Evolutionary conservation across 108 stramenopile genomes (phyloP).

Genomic region (Parietichytrium sp.): DNA sequence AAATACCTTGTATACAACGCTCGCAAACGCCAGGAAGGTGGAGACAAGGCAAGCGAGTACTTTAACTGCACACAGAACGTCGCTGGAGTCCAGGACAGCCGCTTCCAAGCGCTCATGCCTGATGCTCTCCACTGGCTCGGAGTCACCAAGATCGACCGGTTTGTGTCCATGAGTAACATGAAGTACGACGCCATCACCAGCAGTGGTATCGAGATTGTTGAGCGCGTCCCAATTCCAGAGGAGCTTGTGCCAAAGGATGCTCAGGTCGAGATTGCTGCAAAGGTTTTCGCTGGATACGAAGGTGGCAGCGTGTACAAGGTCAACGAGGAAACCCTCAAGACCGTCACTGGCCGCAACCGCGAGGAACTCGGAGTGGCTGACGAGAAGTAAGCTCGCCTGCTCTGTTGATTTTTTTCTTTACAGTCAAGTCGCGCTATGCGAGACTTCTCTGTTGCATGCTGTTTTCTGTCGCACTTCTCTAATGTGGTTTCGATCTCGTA

Average conservation of each 20-base stretch:
- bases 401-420: too few species aligned
- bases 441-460: too few species aligned
- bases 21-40: conserved; percentile 93
- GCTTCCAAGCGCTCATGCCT: conserved; percentile 97
- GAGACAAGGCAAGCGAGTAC: conserved; percentile 89
- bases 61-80: conserved; percentile 96
- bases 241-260: conserved; percentile 95
- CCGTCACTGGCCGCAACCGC: conserved; percentile 83
- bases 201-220: conserved; percentile 94
- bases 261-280: conserved; percentile 97
- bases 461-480: too few species aligned
- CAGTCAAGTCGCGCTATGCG: too few species aligned
- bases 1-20: conserved; percentile 99
- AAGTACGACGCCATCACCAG: conserved; percentile 96
- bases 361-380: conserved; percentile 35
- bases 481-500: too few species aligned
- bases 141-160: conserved; percentile 90
- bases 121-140: conserved; percentile 93
- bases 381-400: too few species aligned
- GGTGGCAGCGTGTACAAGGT: conserved; percentile 84
- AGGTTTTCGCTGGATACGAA: conserved; percentile 97
- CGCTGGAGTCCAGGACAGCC: conserved; percentile 88
- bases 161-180: conserved; percentile 98
- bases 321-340: conserved; percentile 77
- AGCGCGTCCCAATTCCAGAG: conserved; percentile 93